Percentiles rank a stretch among this genome's conserved stretches.
These are phyloP conservation scores for Durotheca rogersii DNA, from an alignment of 495 filamentous ascomycete species.

Conservation along the genomic window DNA sequence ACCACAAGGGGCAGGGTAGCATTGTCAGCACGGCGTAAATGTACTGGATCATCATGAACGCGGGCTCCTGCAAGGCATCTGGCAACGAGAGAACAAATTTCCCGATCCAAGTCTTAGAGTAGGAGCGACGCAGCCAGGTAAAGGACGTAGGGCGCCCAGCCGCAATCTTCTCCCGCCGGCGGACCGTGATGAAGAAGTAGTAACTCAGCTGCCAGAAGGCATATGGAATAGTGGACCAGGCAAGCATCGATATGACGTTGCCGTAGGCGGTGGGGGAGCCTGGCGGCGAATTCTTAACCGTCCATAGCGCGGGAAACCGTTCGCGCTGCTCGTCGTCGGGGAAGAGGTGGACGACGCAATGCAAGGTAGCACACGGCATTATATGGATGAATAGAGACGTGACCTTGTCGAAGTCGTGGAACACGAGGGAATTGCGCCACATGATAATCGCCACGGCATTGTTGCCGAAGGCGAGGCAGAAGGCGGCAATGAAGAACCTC, in stretches of 20 bases:
- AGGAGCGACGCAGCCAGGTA: conserved; percentile 92
- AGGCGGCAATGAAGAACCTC: conserved; percentile 88
- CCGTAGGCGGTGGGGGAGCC: conserved; percentile 75
- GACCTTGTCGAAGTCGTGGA: conserved; percentile 95
- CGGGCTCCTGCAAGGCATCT: conserved; percentile 71
- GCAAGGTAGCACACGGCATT: conserved; percentile 91
- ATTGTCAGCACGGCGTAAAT: conserved; percentile 86
- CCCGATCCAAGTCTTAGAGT: conserved; percentile 84
- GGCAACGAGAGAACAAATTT: conserved; percentile 80
- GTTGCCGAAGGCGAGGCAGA: conserved; percentile 90
- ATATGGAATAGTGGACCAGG: conserved; percentile 93
- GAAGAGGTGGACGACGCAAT: conserved; percentile 86
- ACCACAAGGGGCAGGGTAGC: conserved; percentile 92
- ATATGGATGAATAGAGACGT: conserved; percentile 98
- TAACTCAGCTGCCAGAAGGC: conserved; percentile 88
- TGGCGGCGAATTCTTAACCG: conserved; percentile 71
- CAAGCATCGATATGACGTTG: conserved; percentile 75
- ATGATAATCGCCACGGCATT: conserved; percentile 98
- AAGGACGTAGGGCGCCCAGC: conserved; percentile 94
- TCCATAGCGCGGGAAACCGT: conserved; percentile 85
- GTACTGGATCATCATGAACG: conserved; percentile 97
- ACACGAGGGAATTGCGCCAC: conserved; percentile 98
- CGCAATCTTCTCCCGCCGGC: conserved; percentile 89
- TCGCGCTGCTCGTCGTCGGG: conserved; percentile 59
- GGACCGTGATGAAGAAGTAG: conserved; percentile 90